Conservation (phyloP, 2,329 filamentous ascomycete species). For the Pseudopithomyces chartarum region DNA sequence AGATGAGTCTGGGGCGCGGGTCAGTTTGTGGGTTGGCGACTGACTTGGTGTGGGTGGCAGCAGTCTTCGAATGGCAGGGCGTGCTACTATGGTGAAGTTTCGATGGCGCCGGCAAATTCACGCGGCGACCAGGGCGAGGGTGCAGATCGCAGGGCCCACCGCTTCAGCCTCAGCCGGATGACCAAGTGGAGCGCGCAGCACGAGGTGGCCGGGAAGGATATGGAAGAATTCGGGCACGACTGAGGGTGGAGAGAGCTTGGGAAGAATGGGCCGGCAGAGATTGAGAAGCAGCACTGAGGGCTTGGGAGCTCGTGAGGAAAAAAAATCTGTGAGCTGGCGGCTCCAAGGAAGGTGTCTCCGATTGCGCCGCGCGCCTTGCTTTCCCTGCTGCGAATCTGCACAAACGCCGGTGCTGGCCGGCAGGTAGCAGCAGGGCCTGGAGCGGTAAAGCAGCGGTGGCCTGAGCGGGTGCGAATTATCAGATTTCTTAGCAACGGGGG, state of each 20-base stretch:
- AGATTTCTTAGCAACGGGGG: neutral
- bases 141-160: conserved; percentile 43
- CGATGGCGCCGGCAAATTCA: conserved; percentile 37
- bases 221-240: conserved; percentile 4
- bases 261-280: conserved; percentile 21
- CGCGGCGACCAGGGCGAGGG: conserved; percentile 38
- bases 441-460: conserved; percentile 16
- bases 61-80: conserved; percentile 8
- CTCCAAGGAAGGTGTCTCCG: conserved; percentile 24
- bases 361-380: conserved; percentile 24
- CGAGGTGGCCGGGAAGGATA: conserved; percentile 35
- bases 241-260: conserved; percentile 9
- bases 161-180: conserved; percentile 44
- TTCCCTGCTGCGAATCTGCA: conserved; percentile 13
- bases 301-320: conserved; percentile 9
- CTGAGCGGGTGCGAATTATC: conserved; percentile 8
- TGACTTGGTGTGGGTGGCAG: neutral
- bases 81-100: conserved; percentile 29
- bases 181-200: conserved; percentile 41
- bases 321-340: conserved; percentile 30
- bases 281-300: conserved; percentile 13
- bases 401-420: conserved; percentile 21
- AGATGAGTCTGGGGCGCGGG: conserved; percentile 7
- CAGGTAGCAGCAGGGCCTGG: conserved; percentile 3
- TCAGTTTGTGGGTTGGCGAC: conserved; percentile 1